phyloP scores from a whole-genome alignment of 1,139 yeast species.

The Debaryomyces subglobosus region DNA sequence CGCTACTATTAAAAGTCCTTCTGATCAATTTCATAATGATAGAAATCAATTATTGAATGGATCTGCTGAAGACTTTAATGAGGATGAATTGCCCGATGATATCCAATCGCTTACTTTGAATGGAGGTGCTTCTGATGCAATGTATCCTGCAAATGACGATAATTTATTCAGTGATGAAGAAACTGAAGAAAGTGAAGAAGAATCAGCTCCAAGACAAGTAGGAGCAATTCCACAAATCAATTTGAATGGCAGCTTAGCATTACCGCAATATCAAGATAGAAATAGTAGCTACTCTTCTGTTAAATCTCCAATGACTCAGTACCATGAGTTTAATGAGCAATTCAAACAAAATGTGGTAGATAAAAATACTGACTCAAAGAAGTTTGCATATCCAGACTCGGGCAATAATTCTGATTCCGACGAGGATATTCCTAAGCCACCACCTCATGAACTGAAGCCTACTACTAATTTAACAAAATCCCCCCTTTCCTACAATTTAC shows the following conservation, averaged over 20 bases:
- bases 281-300: constrained; percentile 46
- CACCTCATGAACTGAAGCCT: constrained; percentile 18
- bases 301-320: constrained; percentile 55
- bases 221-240: constrained; percentile 20
- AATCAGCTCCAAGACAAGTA: constrained; percentile 30
- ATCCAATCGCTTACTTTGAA: constrained; percentile 32
- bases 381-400: constrained; percentile 8
- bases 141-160: constrained; percentile 44
- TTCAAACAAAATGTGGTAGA: constrained; percentile 29
- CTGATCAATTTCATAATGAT: constrained; percentile 38
- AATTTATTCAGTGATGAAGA: constrained; percentile 41
- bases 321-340: constrained; percentile 54
- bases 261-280: constrained; percentile 33
- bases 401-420: constrained; percentile 14
- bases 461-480: constrained; percentile 14
- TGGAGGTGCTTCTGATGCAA: constrained; percentile 22
- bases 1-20: constrained; percentile 44
- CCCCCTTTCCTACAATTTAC: constrained; percentile 17
- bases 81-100: constrained; percentile 37
- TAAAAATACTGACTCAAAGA: constrained; percentile 1
- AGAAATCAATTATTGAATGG: constrained; percentile 42
- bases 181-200: constrained; percentile 26
- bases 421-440: constrained; percentile 23
- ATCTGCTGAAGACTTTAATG: constrained; percentile 37
- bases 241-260: constrained; percentile 18